Base-by-base conservation (phyloP, 805 yeast genomes). In the Pichia kluyveri region DNA sequence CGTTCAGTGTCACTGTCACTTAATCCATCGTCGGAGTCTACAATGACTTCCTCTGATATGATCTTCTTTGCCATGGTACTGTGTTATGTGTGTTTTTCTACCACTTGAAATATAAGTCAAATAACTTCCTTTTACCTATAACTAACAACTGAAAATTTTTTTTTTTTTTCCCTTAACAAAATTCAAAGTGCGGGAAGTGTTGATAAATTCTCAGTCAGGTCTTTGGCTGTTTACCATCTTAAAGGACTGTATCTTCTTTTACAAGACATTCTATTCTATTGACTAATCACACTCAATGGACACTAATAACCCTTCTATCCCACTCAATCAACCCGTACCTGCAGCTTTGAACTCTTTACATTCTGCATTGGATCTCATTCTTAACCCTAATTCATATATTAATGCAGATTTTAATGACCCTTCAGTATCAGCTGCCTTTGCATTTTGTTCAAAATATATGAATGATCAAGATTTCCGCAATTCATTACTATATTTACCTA, bases 11-110 rank as follows among this genome's bases (percentile, higher is more conserved):
- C 51, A 1, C 48, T 44, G 4, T 45, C 45, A 8, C 45, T 38
- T 6, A 48, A 18, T 10, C 51, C 51, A 15, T 59, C 67, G 9
- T 50, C 49, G 18, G 51, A 47, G 37, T 53, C 55, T 14, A 53
- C 37, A 27, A 65, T 56, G 42, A 54, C 53, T 42, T 61, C 68
- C 8, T 49, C 54, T 5, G 66, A 60, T 34, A 62, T 38, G 19
- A 50, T 48, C 41, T 53, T 48, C 41, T 55, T 52, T 8, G 57
- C 51, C 55, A 53, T 52, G 40, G n/a, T 26, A 23, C 15, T 32
- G 37, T 32, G 12, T 9, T 10, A 2, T 9, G 31, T 10, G 12
- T 30, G 31, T n/a, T 10, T 4, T 10, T 30, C 37, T 7, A 12
- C 15, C 17, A 34, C 8, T 26, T 27, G 19, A 37, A 37, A n/a